Base-by-base conservation (phyloP, 2,329 filamentous ascomycete species). In the Xylariaceae sp. region DNA sequence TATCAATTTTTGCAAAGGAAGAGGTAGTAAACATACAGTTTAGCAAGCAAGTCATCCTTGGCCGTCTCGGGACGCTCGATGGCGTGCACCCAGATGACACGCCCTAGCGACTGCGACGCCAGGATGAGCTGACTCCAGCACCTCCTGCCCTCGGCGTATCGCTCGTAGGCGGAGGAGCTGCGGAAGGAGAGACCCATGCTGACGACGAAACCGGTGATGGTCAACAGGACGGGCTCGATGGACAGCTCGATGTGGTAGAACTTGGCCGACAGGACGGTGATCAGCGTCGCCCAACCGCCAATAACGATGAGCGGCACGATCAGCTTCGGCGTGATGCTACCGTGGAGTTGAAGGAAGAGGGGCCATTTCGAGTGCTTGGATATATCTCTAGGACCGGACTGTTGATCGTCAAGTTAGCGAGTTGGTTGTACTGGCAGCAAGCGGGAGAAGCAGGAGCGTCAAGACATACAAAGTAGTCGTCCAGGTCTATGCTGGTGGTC, bases 121-220 rank as follows among this genome's bases (percentile, higher is more conserved):
- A 72, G 68, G 38, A 71, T 76, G 50, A 81, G 66, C 40, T 74
- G 66, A 1, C 77, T 68, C 77, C 78, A 83, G 51, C 70, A 76
- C 51, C 76, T 77, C 26, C 80, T 70, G 26, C 80, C 80, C 47
- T 84, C 80, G 28, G 53, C 56, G 36, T 66, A 70, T 59, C 83
- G 75, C 61, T 90, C 85, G 52, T 90, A 90, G 7, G 85, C 85
- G 3, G 84, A 86, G 1, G 82, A 82, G 46, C 78, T 86, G 38
- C 85, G 81, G 67, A 90, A 88, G 14, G 82, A 87, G 46, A 90
- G 69, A 9, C 83, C 76, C 56, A 89, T 63, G 74, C 82, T 81
- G 55, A 90, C 84, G 42, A 89, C 83, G 64, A 90, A 89, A 80
- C 85, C 85, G 18, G 85, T 77, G n/a, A 90, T 79, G 0, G 85